A percentile compares a stretch with the other conserved stretches of the same genome.
phyloP scores from a whole-genome alignment of 2,329 filamentous ascomycete genomes.

The Metarhizium humberi region DNA sequence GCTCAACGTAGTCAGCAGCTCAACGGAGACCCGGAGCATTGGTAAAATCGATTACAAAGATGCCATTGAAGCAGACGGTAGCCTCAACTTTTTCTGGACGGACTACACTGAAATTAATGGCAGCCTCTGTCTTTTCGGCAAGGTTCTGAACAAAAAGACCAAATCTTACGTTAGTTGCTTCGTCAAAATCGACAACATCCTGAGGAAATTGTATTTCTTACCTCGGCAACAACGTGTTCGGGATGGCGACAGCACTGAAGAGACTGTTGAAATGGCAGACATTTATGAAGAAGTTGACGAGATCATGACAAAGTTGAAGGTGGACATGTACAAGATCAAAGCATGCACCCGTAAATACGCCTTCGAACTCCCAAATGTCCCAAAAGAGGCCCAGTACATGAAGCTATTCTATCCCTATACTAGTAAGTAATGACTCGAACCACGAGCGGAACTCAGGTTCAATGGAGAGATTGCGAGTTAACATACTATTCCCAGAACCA shows the following conservation, averaged over 20 bases:
- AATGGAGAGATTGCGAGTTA: slow-evolving; percentile 6
- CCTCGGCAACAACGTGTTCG: slow-evolving; percentile 56
- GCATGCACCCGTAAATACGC: slow-evolving; percentile 84
- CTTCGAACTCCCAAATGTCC: slow-evolving; percentile 81
- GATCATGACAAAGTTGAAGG: slow-evolving; percentile 79
- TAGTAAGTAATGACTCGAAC: slow-evolving; percentile 35
- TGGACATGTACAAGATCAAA: slow-evolving; percentile 91
- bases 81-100: slow-evolving; percentile 90
- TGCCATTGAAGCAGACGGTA: slow-evolving; percentile 89
- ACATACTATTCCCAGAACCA: slow-evolving; percentile 38
- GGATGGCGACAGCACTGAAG: slow-evolving; percentile 58
- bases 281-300: slow-evolving; percentile 84
- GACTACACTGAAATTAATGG: slow-evolving; percentile 93
- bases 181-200: slow-evolving; percentile 88
- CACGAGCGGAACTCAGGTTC: not conserved
- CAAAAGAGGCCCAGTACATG: slow-evolving; percentile 82
- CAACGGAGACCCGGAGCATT: slow-evolving; percentile 53
- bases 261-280: slow-evolving; percentile 77
- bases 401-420: slow-evolving; percentile 95
- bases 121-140: slow-evolving; percentile 88
- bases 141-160: slow-evolving; percentile 82
- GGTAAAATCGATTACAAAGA: slow-evolving; percentile 79
- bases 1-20: slow-evolving; percentile 75
- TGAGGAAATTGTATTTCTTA: slow-evolving; percentile 87
- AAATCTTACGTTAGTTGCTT: slow-evolving; percentile 82